Conservation (phyloP, 2,329 filamentous ascomycete species). For the Neofusicoccum kwambonambiense region DNA sequence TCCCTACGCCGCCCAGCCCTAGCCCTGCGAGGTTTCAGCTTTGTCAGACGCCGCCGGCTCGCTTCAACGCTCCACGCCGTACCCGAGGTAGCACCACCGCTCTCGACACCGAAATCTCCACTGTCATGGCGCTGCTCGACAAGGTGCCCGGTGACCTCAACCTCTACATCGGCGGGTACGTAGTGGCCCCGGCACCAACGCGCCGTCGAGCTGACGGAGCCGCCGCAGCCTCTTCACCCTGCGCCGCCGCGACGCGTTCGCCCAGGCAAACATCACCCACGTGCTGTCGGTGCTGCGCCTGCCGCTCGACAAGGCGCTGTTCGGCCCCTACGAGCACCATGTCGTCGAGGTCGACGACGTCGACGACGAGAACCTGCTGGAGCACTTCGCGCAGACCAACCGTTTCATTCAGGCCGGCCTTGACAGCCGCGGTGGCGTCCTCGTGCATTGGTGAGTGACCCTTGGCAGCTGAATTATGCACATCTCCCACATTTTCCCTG, state of each 20-base stretch:
- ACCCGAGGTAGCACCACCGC: constrained; percentile 15
- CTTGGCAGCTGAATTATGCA: constrained; percentile 15
- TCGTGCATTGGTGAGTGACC: constrained; percentile 67
- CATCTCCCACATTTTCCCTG: constrained; percentile 12
- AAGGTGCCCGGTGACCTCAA: constrained; percentile 67
- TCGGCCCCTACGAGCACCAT: constrained; percentile 67
- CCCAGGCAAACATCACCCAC: constrained; percentile 78
- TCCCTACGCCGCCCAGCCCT: background rate
- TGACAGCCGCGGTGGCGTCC: constrained; percentile 58
- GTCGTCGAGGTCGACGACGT: constrained; percentile 86
- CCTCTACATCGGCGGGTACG: constrained; percentile 78
- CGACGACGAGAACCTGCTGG: constrained; percentile 81
- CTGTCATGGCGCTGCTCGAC: constrained; percentile 60
- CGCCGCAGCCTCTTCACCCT: constrained; percentile 71
- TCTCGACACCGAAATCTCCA: background rate
- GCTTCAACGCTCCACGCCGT: background rate
- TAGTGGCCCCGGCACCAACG: constrained; percentile 15
- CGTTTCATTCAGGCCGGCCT: constrained; percentile 80
- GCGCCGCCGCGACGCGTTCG: constrained; percentile 67
- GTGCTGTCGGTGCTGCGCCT: constrained; percentile 79
- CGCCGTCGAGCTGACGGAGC: constrained; percentile 26
- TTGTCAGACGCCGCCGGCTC: constrained; percentile 16
- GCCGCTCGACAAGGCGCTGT: constrained; percentile 55
- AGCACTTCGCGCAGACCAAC: constrained; percentile 75
- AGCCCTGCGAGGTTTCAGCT: constrained; percentile 16